Evolutionary conservation across 306 rosid species (phyloP).

Genomic region (Cicer yamashitae): DNA sequence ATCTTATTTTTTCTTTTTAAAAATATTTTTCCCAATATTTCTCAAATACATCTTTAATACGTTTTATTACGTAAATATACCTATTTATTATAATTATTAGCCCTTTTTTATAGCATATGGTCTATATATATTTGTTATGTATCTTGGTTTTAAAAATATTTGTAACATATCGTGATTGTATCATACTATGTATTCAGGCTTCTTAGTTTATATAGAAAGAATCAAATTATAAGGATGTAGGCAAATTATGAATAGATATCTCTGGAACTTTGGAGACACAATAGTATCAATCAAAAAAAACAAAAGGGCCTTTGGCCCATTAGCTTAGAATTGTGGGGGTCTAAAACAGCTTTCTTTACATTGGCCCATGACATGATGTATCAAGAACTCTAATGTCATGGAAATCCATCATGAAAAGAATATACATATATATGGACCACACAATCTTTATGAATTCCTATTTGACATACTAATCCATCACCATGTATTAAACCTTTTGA

Average conservation of each 20-base stretch:
- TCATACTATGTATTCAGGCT: background rate
- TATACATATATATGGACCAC: background rate
- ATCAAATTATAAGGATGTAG: background rate
- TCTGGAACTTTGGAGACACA: background rate
- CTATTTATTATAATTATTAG: too few relatives aligned
- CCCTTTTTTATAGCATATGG: too few relatives aligned
- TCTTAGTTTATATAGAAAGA: background rate
- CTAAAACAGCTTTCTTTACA: background rate
- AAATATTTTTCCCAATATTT: too few relatives aligned
- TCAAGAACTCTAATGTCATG: background rate
- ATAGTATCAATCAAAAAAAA: conserved; percentile 10
- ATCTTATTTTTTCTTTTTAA: too few relatives aligned
- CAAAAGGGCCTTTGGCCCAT: conserved; percentile 36
- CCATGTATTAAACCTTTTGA: too few relatives aligned
- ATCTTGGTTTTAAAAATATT: too few relatives aligned
- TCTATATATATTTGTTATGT: too few relatives aligned
- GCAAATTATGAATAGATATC: background rate
- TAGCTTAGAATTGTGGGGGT: background rate
- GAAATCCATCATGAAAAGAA: conserved; percentile 13
- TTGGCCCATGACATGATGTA: conserved; percentile 31
- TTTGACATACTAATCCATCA: background rate
- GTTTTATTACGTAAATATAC: too few relatives aligned
- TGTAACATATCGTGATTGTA: too few relatives aligned
- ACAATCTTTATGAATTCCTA: background rate
- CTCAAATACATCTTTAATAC: too few relatives aligned